Conservation (phyloP, 805 yeast species). For the Candida saitoana region DNA sequence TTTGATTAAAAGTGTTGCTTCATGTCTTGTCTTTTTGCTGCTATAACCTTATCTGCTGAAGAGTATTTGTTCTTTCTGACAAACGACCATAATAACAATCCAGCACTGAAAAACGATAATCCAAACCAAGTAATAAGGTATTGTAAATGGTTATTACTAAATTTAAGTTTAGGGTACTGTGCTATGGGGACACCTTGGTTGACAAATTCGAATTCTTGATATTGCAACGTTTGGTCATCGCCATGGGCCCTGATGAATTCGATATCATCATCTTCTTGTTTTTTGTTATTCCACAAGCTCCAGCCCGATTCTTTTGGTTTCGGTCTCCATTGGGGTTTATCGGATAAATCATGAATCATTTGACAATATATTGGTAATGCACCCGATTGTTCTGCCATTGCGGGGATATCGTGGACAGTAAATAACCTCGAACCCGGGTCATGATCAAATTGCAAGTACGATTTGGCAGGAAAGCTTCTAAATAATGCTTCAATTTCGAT, state of each 20-base stretch:
- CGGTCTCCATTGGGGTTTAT: slow-evolving; percentile 52
- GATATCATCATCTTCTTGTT: slow-evolving; percentile 10
- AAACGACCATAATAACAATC: slow-evolving; percentile 47
- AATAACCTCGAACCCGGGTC: slow-evolving; percentile 65
- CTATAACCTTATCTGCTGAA: slow-evolving; percentile 38
- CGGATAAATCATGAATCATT: slow-evolving; percentile 62
- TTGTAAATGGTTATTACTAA: slow-evolving; percentile 86
- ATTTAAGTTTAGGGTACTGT: slow-evolving; percentile 69
- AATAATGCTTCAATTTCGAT: slow-evolving; percentile 72
- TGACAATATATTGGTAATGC: slow-evolving; percentile 75
- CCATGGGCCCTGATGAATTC: slow-evolving; percentile 19
- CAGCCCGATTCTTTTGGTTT: slow-evolving; percentile 14
- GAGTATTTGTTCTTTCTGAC: slow-evolving; percentile 26
- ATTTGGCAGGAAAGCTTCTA: slow-evolving; percentile 58
- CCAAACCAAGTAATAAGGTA: slow-evolving; percentile 96
- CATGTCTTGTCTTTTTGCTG: slow-evolving; percentile 38
- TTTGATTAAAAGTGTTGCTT: slow-evolving; percentile 15
- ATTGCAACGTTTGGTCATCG: slow-evolving; percentile 32
- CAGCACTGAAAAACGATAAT: slow-evolving; percentile 65
- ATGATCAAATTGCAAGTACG: slow-evolving; percentile 66
- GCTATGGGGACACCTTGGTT: slow-evolving; percentile 91
- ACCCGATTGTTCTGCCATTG: slow-evolving; percentile 67
- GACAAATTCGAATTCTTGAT: slow-evolving; percentile 51
- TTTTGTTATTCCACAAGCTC: slow-evolving; percentile 22
- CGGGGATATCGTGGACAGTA: slow-evolving; percentile 75